Conservation (phyloP, 106 monocot species). For the Dioscorea zingiberensis region DNA sequence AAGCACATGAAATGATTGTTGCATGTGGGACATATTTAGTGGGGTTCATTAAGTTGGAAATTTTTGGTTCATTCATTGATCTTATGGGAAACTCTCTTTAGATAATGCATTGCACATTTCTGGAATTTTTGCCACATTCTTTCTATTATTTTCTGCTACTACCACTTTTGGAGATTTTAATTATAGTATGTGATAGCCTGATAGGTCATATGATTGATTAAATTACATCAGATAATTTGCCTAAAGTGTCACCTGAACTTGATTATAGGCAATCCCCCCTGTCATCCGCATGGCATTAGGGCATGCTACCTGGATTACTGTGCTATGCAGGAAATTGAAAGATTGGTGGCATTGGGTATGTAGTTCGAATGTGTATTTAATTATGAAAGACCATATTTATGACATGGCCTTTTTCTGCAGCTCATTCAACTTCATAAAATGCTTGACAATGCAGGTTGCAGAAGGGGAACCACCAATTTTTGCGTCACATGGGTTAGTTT, state of each 20-base stretch:
- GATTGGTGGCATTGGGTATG: slow-evolving; percentile 99
- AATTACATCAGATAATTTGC: no score
- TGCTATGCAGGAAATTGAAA: slow-evolving; percentile 86
- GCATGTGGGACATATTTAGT: no score
- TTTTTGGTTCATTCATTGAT: no score
- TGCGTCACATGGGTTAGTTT: slow-evolving; percentile 87
- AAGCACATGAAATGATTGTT: no score
- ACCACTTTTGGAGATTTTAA: no score
- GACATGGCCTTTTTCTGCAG: not conserved
- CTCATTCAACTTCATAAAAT: not conserved
- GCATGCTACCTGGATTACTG: slow-evolving; percentile 91
- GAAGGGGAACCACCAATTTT: slow-evolving; percentile 94
- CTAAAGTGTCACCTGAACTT: slow-evolving; percentile 2
- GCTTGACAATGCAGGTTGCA: slow-evolving; percentile 69
- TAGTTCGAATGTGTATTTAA: not conserved
- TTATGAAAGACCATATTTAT: not conserved
- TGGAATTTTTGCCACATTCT: not conserved
- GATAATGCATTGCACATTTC: no score
- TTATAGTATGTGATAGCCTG: no score
- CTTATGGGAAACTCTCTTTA: no score
- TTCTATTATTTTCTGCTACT: no score
- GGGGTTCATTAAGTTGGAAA: no score
- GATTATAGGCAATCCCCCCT: slow-evolving; percentile 88
- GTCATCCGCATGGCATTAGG: slow-evolving; percentile 90
- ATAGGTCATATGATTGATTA: no score